These are phyloP conservation scores for Candida germanica DNA, from an alignment of 805 yeast genomes.

Conservation along the genomic window DNA sequence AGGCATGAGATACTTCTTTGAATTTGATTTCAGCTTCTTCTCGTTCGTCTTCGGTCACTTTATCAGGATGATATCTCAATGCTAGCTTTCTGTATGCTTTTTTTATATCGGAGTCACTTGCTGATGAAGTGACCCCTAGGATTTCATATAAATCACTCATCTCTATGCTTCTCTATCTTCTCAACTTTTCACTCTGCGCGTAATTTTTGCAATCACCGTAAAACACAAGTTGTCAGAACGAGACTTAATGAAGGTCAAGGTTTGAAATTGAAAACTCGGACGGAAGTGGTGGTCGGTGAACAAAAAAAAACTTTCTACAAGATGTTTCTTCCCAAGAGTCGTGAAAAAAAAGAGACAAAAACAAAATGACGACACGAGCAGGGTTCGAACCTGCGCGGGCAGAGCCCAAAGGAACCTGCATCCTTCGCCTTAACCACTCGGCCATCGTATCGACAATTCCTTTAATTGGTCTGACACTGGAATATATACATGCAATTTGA, in stretches of 20 bases:
- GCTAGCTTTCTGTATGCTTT: conserved; percentile 66
- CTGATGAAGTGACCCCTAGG: conserved; percentile 39
- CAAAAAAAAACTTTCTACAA: too few species aligned
- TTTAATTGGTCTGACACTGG: too few species aligned
- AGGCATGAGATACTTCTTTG: conserved; percentile 83
- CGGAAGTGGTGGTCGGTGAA: too few species aligned
- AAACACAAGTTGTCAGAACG: too few species aligned
- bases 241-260: too few species aligned
- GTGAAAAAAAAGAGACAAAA: conserved; percentile 9
- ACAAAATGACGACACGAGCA: conserved; percentile 62
- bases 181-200: too few species aligned
- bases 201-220: too few species aligned
- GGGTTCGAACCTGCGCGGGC: conserved; percentile 83
- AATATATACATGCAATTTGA: too few species aligned
- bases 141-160: conserved; percentile 38
- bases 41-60: conserved; percentile 65
- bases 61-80: conserved; percentile 71
- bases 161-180: too few species aligned
- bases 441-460: conserved; percentile 50
- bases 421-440: conserved; percentile 78
- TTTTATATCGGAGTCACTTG: conserved; percentile 55
- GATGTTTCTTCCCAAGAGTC: not conserved
- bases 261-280: too few species aligned
- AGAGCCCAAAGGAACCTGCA: conserved; percentile 72
- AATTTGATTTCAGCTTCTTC: conserved; percentile 72